These are phyloP conservation scores for Amoeboaphelidium occidentale DNA, from an alignment of 371 early-diverging fungal genomes.

Conservation along the genomic window DNA sequence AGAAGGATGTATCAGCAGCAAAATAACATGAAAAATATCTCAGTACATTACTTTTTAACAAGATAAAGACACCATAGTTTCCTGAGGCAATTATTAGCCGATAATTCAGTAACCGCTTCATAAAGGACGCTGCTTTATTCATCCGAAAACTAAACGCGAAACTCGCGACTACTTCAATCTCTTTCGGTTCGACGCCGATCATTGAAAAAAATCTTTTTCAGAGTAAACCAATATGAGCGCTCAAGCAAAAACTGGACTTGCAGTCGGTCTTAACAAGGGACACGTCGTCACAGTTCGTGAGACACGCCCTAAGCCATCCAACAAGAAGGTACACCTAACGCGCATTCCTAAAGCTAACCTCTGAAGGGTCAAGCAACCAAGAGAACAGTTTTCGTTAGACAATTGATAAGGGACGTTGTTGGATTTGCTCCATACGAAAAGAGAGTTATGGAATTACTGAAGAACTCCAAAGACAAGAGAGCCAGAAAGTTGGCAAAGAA, in stretches of 20 bases:
- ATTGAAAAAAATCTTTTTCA: too few species aligned
- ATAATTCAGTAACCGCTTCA: too few species aligned
- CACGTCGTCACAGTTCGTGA: constrained; percentile 61
- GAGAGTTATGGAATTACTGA: constrained; percentile 96
- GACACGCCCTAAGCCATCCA: constrained; percentile 45
- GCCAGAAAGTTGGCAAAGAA: constrained; percentile 95
- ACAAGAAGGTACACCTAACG: constrained; percentile 49
- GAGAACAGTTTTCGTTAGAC: constrained; percentile 69
- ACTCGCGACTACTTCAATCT: too few species aligned
- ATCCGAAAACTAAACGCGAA: too few species aligned
- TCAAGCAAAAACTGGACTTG: constrained; percentile 44
- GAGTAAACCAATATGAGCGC: too few species aligned
- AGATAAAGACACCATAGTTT: too few species aligned
- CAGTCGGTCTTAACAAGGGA: constrained; percentile 54
- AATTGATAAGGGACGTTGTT: constrained; percentile 83
- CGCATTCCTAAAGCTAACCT: not conserved
- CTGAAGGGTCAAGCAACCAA: constrained; percentile 37
- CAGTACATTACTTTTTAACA: too few species aligned
- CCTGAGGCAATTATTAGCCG: too few species aligned
- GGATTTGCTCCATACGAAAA: constrained; percentile 97
- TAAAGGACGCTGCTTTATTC: too few species aligned
- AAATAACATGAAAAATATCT: too few species aligned
- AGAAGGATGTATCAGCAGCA: too few species aligned
- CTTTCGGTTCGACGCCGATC: too few species aligned
- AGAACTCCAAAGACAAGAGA: constrained; percentile 98